These are phyloP conservation scores for Cladophialophora chaetospira DNA, from an alignment of 2,329 filamentous ascomycete species.

Conservation along the genomic window DNA sequence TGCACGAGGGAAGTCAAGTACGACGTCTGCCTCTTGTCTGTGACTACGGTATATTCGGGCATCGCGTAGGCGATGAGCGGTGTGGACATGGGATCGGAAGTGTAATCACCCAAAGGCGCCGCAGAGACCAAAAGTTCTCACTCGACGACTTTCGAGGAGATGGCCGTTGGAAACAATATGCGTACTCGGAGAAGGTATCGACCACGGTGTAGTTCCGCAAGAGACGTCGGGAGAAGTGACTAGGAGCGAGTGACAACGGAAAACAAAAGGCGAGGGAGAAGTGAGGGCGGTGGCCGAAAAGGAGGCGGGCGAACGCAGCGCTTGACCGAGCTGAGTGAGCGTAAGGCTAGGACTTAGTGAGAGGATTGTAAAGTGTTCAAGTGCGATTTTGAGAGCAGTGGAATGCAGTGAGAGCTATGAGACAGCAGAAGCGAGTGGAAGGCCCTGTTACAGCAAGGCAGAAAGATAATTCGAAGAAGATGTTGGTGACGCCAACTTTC, in stretches of 20 bases:
- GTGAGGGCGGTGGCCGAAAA: slow-evolving; percentile 6
- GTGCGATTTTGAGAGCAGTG: too few relatives aligned
- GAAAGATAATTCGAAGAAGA: too few relatives aligned
- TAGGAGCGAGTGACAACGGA: slow-evolving; percentile 4
- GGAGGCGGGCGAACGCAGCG: slow-evolving; percentile 1
- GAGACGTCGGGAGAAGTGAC: neutral
- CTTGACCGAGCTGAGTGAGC: neutral
- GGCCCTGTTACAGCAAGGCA: too few relatives aligned
- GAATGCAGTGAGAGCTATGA: neutral
- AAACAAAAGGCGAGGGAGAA: neutral
- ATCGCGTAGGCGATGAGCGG: slow-evolving; percentile 11
- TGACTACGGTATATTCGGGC: slow-evolving; percentile 25
- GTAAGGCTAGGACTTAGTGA: too few relatives aligned
- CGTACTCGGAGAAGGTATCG: too few relatives aligned
- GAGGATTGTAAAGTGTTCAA: neutral
- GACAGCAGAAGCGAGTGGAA: neutral
- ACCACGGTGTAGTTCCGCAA: too few relatives aligned
- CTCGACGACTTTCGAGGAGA: neutral
- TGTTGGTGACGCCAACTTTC: too few relatives aligned
- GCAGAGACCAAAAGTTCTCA: neutral
- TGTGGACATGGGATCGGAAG: slow-evolving; percentile 10
- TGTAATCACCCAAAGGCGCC: neutral
- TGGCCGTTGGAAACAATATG: too few relatives aligned
- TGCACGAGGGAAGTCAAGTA: slow-evolving; percentile 62
- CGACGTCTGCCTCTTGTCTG: slow-evolving; percentile 17